Evolutionary conservation across 1,284 basidiomycete genomes (phyloP), one percentile per base, ranked within the genome.

Genomic region (Hemileccinum hortonii): DNA sequence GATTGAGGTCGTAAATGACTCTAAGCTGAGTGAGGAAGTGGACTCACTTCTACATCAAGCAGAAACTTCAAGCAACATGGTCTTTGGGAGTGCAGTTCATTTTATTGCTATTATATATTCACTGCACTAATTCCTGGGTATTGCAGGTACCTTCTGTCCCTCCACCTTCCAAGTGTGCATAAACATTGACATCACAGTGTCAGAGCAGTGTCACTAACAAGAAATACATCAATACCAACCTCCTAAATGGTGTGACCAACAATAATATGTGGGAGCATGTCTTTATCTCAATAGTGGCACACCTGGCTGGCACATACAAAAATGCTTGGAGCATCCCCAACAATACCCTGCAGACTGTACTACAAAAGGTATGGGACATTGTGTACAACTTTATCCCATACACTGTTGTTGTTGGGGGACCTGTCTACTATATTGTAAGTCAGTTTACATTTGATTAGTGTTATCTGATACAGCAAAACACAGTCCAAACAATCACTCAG

Each of bases 381-480:
- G 6, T 38, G 37, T 38, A 38, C 37, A 38, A 22, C 9, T 32
- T 18, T 9, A 35, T 45, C 21, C 6, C 18, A 2, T 32, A 26
- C 22, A 55, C 40, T 12, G 16, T 42, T 18, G 26, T 3, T 7
- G n/a, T 42, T 12, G n/a, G 40, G 26, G 40, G 24, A 18, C 40
- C 40, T 12, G 24, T 42, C n/a, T 42, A 42, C 40, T 41, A 41
- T 14, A 44, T 57, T 16, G 6, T 57, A 49, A 45, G 47, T 36
- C 22, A 29, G 3, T 29, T 18, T 15, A 29, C n/a, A 37, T 45
- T 26, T 46, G 6, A 9, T 41, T 24, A 35, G 15, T 0, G 5
- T 11, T 24, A 2, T 42, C 22, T 41, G 11, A 41, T 18, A 33
- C 11, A 33, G 12, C 16, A 40, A 32, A 40, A 40, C 2, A 40